Base-by-base conservation (phyloP, 1,284 basidiomycete species). In the Pseudozyma pruni region DNA sequence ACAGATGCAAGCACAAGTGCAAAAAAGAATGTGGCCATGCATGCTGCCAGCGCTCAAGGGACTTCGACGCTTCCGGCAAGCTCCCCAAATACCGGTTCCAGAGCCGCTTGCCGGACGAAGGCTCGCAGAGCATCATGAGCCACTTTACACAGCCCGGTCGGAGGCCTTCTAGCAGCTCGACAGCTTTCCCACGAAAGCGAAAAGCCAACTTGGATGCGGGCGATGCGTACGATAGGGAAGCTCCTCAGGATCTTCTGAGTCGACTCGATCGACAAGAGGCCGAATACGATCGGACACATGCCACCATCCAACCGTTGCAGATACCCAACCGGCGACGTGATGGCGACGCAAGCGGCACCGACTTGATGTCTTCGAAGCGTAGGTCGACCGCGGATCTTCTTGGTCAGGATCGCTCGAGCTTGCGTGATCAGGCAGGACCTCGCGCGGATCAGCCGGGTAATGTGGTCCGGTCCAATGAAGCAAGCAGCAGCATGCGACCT, bases 21-120 rank as follows among this genome's bases (percentile, higher is more conserved):
- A 81, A 80, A 41, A 53, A 40, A 11, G 50, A 35, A 2, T 83
- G 82, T 59, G 62, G 78, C 23, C 82, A 83, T 40, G 56, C 72
- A 22, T 83, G 82, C 72, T 81, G 57, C 38, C 61, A 59, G 31
- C 66, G 64, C 8, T 44, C 47, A 6, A 46, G 56, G 37, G 62
- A 66, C 23, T 33, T 42, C 16, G 38, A 47, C 14, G 31, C 19
- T 1, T 29, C 43, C 11, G 52, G 29, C 13, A 50, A 31, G 51
- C 39, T 45, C 9, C 29, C 43, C 10, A 23, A 54, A 20, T 55
- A 46, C 20, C 42, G 41, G 2, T 59, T 55, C 19, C 62, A 51
- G 31, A 43, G 42, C 40, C 51, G 62, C 3, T 14, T 8, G 16
- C 23, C 45, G 7, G 46, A 43, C n/a, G 27, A 37, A 20, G 31